Base-by-base conservation (phyloP, 306 rosid genomes). In the Comarum palustre region DNA sequence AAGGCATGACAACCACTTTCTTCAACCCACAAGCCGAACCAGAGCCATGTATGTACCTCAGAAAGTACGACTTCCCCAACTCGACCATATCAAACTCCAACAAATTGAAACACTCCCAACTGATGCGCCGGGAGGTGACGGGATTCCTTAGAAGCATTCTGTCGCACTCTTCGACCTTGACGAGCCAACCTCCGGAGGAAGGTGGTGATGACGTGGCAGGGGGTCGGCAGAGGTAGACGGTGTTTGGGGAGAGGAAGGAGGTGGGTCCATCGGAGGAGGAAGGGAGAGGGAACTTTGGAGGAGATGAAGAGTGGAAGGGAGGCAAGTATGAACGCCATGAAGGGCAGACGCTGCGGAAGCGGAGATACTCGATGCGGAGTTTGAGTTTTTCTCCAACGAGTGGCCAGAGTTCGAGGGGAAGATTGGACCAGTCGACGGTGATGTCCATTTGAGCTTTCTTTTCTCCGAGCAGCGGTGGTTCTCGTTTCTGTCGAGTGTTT, bases 1-100 rank as follows among this genome's bases (percentile, higher is more conserved):
- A 87, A 47, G 80, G 74, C 24, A 61, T 10, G 41, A 80, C 39
- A 55, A 86, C 78, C 43, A 89, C 85, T 73, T 91, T 91, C 58
- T 45, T 66, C 10, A 75, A 73, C 31, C 77, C 43, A 65, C 34
- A n/a, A 46, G 80, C 43, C 6, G 72, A 71, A 22, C 67, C 31
- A 29, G 13, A 68, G 0, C 29, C 71, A 22, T 0, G 27, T 10
- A 52, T 8, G 52, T 41, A 39, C 29, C 47, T 72, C 4, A 81
- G 73, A 25, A 74, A 34, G 62, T 73, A 81, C 7, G 78, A 51
- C 43, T 54, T 60, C 11, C 67, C 13, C 8, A 81, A 54, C 62
- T 81, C 75, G 27, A 66, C 14, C 68, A 73, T 76, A 20, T 55
- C 59, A 31, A 65, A 41, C 52, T 77, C 76, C 60, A 81, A 17